Base-by-base conservation (phyloP, 1,284 basidiomycete genomes). In the Phlebopus sp. region DNA sequence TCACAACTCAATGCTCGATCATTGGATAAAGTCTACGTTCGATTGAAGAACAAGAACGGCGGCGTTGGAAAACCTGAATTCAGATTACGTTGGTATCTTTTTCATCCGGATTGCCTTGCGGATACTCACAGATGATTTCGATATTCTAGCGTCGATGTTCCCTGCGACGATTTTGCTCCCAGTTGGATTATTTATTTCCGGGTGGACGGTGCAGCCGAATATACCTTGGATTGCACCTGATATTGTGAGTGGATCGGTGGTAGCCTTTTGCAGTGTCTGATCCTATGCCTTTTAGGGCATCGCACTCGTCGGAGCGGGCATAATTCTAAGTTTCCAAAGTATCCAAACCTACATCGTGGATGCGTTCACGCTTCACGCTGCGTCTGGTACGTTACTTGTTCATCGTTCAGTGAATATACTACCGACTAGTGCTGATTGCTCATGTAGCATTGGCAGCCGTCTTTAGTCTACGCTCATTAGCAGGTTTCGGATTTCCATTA, bases 221-320 rank as follows among this genome's bases (percentile, higher is more conserved):
- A 58, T 77, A 0, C 79, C 79, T 51, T 90, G 86, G 86, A 81
- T 88, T 49, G 80, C 67, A 0, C 77, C 82, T 0, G 83, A 87
- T 54, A 73, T 86, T 36, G 82, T 83, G 52, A 57, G 77, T 63
- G 21, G 21, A 23, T 23, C 21, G 21, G 21, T 6, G 21, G 21
- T 6, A 9, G 29, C 41, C 17, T 6, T 29, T 8, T 6, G 32
- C 5, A 14, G 21, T 32, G 1, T 13, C 8, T 34, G 7, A 1
- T 27, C 50, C 25, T 5, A 49, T 30, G 7, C 44, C 2, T n/a
- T 51, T 9, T 42, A 84, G 82, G 83, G 81, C 6, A 81, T 84
- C 42, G 75, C 35, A 1, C 46, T 69, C 1, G 31, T 77, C 19
- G 75, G 73, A n/a, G 70, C 67, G 2, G 77, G 75, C 1, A 60